These are phyloP conservation scores for Jimgerdemannia flammicorona DNA, from an alignment of 192 early-diverging fungal species.

Conservation along the genomic window DNA sequence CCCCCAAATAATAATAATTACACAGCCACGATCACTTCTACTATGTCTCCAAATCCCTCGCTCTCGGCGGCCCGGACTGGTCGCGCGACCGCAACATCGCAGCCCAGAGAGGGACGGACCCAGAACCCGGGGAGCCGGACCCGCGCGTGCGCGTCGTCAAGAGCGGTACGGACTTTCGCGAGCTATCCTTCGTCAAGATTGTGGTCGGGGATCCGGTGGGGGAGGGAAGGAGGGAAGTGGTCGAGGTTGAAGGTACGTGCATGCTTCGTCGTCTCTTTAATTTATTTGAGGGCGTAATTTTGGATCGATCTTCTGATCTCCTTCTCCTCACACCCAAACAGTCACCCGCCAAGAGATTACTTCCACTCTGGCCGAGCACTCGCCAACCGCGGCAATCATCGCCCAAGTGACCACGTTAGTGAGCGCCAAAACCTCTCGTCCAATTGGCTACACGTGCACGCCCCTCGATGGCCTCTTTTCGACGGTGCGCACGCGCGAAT, in stretches of 20 bases:
- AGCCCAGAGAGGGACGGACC: slow-evolving; percentile 28
- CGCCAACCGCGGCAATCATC: slow-evolving; percentile 39
- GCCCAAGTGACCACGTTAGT: slow-evolving; percentile 43
- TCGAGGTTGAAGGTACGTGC: not conserved
- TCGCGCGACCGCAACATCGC: slow-evolving; percentile 26
- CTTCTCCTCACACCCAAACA: slow-evolving; percentile 6
- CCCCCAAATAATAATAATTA: too few species aligned
- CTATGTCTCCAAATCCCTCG: slow-evolving; percentile 47
- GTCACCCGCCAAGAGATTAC: slow-evolving; percentile 45
- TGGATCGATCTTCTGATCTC: not conserved
- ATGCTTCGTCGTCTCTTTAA: not conserved
- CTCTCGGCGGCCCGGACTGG: slow-evolving; percentile 39
- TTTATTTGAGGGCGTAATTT: not conserved
- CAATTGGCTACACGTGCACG: slow-evolving; percentile 49
- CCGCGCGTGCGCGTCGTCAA: slow-evolving; percentile 52
- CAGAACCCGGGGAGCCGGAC: slow-evolving; percentile 26
- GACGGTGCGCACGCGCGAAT: slow-evolving; percentile 52
- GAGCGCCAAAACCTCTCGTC: slow-evolving; percentile 41
- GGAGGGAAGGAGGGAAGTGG: slow-evolving; percentile 20
- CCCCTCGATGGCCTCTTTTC: slow-evolving; percentile 56
- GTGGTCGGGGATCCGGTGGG: not conserved
- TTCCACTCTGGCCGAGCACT: slow-evolving; percentile 30
- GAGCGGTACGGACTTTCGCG: slow-evolving; percentile 67
- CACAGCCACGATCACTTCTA: slow-evolving; percentile 66
- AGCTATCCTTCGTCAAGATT: slow-evolving; percentile 21